Evolutionary conservation across 1,139 yeast species (phyloP).

Genomic region (Ashbya aceris): DNA sequence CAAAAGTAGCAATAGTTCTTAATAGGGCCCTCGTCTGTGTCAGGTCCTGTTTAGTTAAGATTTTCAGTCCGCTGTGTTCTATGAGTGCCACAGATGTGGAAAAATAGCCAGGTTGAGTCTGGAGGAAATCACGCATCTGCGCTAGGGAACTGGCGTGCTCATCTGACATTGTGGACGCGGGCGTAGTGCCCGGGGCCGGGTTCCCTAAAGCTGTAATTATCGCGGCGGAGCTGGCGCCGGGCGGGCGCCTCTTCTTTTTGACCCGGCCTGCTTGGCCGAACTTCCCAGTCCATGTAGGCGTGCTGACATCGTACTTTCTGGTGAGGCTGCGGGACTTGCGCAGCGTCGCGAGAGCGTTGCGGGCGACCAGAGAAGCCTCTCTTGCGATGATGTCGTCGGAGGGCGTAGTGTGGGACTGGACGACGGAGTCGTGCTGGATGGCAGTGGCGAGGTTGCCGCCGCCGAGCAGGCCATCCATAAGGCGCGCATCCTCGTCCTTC

Average conservation of each 20-base stretch:
- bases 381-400: conserved; percentile 51
- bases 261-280: conserved; percentile 74
- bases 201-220: conserved; percentile 19
- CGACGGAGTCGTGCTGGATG: conserved; percentile 68
- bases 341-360: conserved; percentile 66
- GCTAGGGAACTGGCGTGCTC: conserved; percentile 1
- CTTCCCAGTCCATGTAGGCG: conserved; percentile 95
- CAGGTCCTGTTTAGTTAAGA: conserved; percentile 48
- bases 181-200: conserved; percentile 7
- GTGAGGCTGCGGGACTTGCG: conserved; percentile 58
- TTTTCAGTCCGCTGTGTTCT: conserved; percentile 37
- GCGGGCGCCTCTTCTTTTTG: conserved; percentile 19
- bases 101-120: conserved; percentile 33
- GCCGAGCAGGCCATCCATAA: conserved; percentile 73
- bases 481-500: conserved; percentile 42
- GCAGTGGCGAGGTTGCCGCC: conserved; percentile 43
- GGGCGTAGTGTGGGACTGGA: conserved; percentile 45
- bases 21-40: conserved; percentile 60
- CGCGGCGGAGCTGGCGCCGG: conserved; percentile 19
- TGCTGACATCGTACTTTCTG: conserved; percentile 58
- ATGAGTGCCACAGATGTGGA: conserved; percentile 55
- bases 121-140: conserved; percentile 1
- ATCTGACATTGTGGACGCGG: conserved; percentile 2
- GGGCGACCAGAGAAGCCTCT: conserved; percentile 74
- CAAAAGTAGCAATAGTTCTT: conserved; percentile 64